Base-by-base conservation (phyloP, 805 yeast species). In the Kodamaea leandrae region DNA sequence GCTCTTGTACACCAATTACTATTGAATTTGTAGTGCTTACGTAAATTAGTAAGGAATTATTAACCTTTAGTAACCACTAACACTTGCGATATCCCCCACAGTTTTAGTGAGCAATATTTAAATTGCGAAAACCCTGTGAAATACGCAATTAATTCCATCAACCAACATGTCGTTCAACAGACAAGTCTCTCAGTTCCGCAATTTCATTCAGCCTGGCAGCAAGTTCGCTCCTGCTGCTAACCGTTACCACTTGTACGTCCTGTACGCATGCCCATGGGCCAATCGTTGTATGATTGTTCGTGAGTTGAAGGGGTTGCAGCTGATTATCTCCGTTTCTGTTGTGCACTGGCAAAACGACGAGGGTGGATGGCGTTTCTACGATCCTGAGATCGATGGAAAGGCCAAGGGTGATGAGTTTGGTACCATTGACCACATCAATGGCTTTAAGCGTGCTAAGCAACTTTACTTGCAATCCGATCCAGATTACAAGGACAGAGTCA, bases 221-320 rank as follows among this genome's bases (percentile, higher is more conserved):
- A 61, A 71, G 45, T 86, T 80, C 58, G 68, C 79, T 13, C 87
- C 96, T 4, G 96, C 88, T 55, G 72, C 75, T 34, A 78, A 78
- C 43, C 75, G 99, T 54, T 91, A 91, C 58, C 96, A 90, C 63
- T 73, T 89, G 41, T 90, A 85, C 53, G 95, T 88, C 8, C 83
- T 93, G 1, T 70, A 74, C 36, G 96, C 96, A 2, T 91, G 99
- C 64, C 98, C 99, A 3, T 91, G 97, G 90, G 97, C 97, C 1
- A 95, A 87, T 57, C 74, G 98, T 47, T 79, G 90, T 0, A 69
- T 90, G 44, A 82, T 88, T 39, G 72, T 82, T 2, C 67, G 96
- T 40, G 63, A 74, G 9, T 68, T 91, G 47, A 88, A 89, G 66
- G 96, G 96, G 1, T 62, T 70, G 53, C 48, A 72, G 1, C 65